These are phyloP conservation scores for Mycena alexandri DNA, from an alignment of 768 basidiomycete genomes.

Conservation along the genomic window DNA sequence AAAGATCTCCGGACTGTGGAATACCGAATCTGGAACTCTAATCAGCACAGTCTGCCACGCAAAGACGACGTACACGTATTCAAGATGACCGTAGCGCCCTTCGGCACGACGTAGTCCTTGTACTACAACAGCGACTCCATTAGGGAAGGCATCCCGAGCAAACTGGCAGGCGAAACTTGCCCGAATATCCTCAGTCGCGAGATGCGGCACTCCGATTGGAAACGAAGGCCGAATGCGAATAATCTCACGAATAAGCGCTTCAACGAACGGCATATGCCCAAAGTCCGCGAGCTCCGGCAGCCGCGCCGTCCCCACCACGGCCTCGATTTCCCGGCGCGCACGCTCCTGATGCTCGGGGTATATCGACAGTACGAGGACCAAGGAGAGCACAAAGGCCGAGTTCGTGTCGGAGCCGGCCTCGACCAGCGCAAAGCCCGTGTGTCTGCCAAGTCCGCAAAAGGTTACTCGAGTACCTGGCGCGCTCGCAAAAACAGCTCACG, in stretches of 20 bases:
- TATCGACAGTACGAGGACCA: constrained; percentile 29
- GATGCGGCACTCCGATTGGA: constrained; percentile 32
- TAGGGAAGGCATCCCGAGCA: too few species aligned
- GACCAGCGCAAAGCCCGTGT: constrained; percentile 22
- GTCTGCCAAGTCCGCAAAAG: neutral
- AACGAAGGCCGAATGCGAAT: constrained; percentile 24
- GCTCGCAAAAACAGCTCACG: neutral
- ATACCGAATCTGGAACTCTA: constrained; percentile 32
- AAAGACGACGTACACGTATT: constrained; percentile 35
- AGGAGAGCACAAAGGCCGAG: constrained; percentile 29
- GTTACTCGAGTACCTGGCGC: too few species aligned
- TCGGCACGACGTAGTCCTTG: constrained; percentile 34
- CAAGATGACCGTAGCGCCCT: constrained; percentile 33
- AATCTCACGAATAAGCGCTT: constrained; percentile 39
- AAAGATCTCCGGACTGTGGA: constrained; percentile 37
- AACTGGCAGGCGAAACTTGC: neutral
- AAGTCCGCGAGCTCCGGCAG: constrained; percentile 38
- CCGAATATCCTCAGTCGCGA: constrained; percentile 17
- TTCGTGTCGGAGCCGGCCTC: constrained; percentile 38
- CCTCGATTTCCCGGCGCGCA: constrained; percentile 44
- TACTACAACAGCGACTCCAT: constrained; percentile 21
- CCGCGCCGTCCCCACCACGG: constrained; percentile 39
- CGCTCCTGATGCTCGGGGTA: constrained; percentile 42
- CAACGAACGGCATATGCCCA: constrained; percentile 36
- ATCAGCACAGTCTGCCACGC: too few species aligned